Base-by-base conservation (phyloP, 208 protist species). In the Acanthamoeba rhysodes region DNA sequence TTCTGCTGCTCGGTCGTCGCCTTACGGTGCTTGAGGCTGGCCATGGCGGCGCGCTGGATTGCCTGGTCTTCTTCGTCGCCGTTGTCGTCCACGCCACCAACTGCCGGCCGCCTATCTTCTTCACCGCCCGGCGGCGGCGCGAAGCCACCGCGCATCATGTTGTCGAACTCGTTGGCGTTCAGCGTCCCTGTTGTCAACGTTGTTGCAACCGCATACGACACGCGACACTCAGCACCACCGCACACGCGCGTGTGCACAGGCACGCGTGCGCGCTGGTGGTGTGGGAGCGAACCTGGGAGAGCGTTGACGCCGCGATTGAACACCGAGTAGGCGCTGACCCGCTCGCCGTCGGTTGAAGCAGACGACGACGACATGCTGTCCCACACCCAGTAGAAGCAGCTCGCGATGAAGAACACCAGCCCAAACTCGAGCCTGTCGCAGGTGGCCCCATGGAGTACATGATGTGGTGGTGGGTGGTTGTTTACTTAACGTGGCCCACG, bases 101-200 rank as follows among this genome's bases (percentile, higher is more conserved):
- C 70, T 4, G 32, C 4, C 20, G 14, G 32, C 27, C 68, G 10
- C 70, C 6, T 9, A 0, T 78, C 53, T 20, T 12, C 14, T 9
- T 78, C 70, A 6, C 10, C 29, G 22, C 9, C 34, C 34, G 70
- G 70, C 18, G 70, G 16, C 9, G 27, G 70, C 10, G 70, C 70
- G 20, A 78, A 78, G n/a, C 70, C 70, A n/a, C 70, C 70, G 14
- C 70, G 24, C 70, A 78, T 78, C 70, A 78, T 78, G 70, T 78
- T 78, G 70, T 78, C 70, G 37, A 78, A 78, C 70, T 78, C 70
- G 37, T 48, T 78, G 9, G 70, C 70, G 70, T 78, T 78, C 34
- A 78, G 32, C n/a, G 70, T 78, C 6, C 70, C 68, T 76, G 68
- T 29, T 76, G 14, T 22, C 29, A 27, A 10, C 68, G 68, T 18